These are phyloP conservation scores for Colletotrichum sp. DNA, from an alignment of 2,329 filamentous ascomycete species.

Conservation along the genomic window DNA sequence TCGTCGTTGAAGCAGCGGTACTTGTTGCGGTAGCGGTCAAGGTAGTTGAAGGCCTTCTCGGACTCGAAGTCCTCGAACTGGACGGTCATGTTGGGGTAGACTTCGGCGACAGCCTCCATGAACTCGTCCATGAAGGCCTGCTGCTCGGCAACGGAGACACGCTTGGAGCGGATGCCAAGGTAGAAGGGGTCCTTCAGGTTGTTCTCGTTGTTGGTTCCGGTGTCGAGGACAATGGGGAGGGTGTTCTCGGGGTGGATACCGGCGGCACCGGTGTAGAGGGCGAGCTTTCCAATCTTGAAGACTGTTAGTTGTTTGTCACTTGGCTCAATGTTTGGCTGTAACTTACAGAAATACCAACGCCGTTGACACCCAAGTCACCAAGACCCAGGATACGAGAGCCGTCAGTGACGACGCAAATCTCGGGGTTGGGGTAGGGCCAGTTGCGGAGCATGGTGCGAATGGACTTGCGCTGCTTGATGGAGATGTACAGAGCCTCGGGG, in stretches of 20 bases:
- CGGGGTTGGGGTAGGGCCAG: constrained; percentile 88
- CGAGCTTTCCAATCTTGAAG: constrained; percentile 82
- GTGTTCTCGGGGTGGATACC: constrained; percentile 91
- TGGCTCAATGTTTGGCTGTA: neutral
- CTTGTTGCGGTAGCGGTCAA: constrained; percentile 84
- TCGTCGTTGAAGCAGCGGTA: constrained; percentile 99
- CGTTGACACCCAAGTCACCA: constrained; percentile 94
- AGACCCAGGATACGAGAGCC: constrained; percentile 92
- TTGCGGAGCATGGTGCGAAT: constrained; percentile 88
- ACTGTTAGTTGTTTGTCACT: constrained; percentile 24
- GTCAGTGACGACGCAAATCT: constrained; percentile 97
- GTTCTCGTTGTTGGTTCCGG: constrained; percentile 69
- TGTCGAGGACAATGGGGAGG: constrained; percentile 72
- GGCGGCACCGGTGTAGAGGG: constrained; percentile 93
- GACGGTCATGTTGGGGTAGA: constrained; percentile 71
- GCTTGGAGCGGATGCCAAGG: constrained; percentile 85
- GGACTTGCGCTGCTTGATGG: constrained; percentile 90
- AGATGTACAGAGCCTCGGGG: constrained; percentile 95
- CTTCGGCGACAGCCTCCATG: constrained; percentile 87
- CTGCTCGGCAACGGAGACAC: constrained; percentile 78
- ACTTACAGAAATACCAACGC: constrained; percentile 92
- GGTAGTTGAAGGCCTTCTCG: constrained; percentile 85
- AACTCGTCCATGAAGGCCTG: constrained; percentile 96
- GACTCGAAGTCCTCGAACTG: constrained; percentile 99
- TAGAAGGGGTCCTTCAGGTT: constrained; percentile 79